These are phyloP conservation scores for Debaryomyces robertsiae DNA, from an alignment of 1,139 yeast species.

Conservation along the genomic window DNA sequence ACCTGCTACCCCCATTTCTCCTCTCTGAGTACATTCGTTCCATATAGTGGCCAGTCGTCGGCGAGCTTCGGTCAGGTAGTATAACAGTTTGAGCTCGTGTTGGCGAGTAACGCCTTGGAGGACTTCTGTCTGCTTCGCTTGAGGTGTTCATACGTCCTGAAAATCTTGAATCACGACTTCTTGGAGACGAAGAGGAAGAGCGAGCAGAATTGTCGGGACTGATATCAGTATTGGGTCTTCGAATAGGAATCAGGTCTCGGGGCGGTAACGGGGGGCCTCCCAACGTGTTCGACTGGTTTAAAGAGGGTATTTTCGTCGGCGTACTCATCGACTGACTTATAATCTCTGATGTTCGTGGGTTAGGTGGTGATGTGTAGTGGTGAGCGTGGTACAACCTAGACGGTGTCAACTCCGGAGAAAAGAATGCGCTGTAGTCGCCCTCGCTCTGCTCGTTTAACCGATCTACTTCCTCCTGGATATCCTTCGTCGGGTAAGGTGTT, in stretches of 20 bases:
- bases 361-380: slow-evolving; percentile 6
- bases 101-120: slow-evolving; percentile 8
- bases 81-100: slow-evolving; percentile 15
- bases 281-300: slow-evolving; percentile 10
- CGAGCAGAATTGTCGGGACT: slow-evolving; percentile 6
- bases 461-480: slow-evolving; percentile 8
- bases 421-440: slow-evolving; percentile 1
- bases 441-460: slow-evolving; percentile 1
- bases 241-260: slow-evolving; percentile 8
- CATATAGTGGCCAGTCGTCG: slow-evolving; percentile 7
- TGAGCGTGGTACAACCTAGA: slow-evolving; percentile 3
- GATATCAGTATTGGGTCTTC: background rate
- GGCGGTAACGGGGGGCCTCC: slow-evolving; percentile 4
- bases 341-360: slow-evolving; percentile 15
- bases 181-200: slow-evolving; percentile 8
- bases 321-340: slow-evolving; percentile 18
- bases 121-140: background rate
- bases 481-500: slow-evolving; percentile 14
- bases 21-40: slow-evolving; percentile 12
- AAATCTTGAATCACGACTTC: slow-evolving; percentile 5
- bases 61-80: slow-evolving; percentile 12
- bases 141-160: slow-evolving; percentile 2
- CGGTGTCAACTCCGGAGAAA: slow-evolving; percentile 6
- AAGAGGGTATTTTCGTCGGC: slow-evolving; percentile 24
- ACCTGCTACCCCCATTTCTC: slow-evolving; percentile 22